Evolutionary conservation across 352 stramenopile species (phyloP).

Genomic region (Pythium rhizo-oryzae): DNA sequence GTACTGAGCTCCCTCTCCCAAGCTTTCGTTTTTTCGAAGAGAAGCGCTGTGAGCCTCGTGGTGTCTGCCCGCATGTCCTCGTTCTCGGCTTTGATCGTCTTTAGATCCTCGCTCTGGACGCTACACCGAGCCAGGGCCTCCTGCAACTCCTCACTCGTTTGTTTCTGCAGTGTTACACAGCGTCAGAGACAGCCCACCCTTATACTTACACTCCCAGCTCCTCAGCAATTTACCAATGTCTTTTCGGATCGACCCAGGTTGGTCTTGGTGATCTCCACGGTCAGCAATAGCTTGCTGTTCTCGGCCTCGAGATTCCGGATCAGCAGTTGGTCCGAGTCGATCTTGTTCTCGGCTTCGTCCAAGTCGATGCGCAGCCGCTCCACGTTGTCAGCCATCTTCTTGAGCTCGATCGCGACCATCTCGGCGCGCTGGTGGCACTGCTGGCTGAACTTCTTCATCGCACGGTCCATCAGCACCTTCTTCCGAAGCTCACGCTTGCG

Average conservation of each 20-base stretch:
- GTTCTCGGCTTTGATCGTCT: slow-evolving; percentile 34
- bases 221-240: slow-evolving; percentile 36
- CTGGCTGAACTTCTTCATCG: slow-evolving; percentile 70
- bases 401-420: slow-evolving; percentile 61
- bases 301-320: slow-evolving; percentile 71
- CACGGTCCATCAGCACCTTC: slow-evolving; percentile 74
- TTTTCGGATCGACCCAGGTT: slow-evolving; percentile 52
- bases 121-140: slow-evolving; percentile 34
- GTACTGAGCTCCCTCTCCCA: slow-evolving; percentile 65
- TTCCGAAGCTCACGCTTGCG: slow-evolving; percentile 73
- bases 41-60: slow-evolving; percentile 50
- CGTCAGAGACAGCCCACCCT: too few relatives aligned
- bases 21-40: slow-evolving; percentile 78
- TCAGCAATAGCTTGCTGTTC: slow-evolving; percentile 63
- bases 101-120: slow-evolving; percentile 40
- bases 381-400: slow-evolving; percentile 47
- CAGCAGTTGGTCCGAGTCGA: slow-evolving; percentile 67
- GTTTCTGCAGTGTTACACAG: slow-evolving; percentile 36
- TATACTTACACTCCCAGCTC: too few relatives aligned
- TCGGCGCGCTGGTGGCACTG: slow-evolving; percentile 61
- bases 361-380: slow-evolving; percentile 54
- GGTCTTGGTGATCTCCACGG: slow-evolving; percentile 60
- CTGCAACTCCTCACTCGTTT: slow-evolving; percentile 55
- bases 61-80: slow-evolving; percentile 52
- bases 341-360: slow-evolving; percentile 70